Conservation (phyloP, 2,329 filamentous ascomycete genomes). For the Trichoderma hamatum region DNA sequence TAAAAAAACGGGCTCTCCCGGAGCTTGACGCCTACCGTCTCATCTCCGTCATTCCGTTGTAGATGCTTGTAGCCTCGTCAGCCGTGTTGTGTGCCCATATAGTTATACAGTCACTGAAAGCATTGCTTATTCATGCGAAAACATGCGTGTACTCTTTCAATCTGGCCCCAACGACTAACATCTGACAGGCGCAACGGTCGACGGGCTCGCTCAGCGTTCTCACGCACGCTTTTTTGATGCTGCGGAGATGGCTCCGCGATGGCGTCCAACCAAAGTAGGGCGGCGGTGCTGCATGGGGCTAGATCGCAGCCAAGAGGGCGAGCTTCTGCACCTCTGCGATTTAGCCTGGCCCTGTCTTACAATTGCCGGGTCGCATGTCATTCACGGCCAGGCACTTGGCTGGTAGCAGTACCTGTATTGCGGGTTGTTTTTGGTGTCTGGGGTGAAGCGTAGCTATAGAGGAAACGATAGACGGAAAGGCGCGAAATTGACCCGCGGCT, state of each 20-base stretch:
- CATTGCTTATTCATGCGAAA: background rate
- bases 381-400: background rate
- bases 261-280: conserved; percentile 19
- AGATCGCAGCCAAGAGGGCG: background rate
- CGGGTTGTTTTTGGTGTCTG: background rate
- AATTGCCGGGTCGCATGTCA: conserved; percentile 3
- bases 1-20: background rate
- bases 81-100: background rate
- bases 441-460: background rate
- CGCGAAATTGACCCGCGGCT: background rate
- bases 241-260: conserved; percentile 18
- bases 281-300: conserved; percentile 4
- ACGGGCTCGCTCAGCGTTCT: conserved; percentile 2
- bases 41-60: background rate
- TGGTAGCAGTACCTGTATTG: background rate
- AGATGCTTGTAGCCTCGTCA: background rate
- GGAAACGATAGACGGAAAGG: background rate
- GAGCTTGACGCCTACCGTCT: background rate
- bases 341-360: conserved; percentile 5
- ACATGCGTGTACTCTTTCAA: background rate
- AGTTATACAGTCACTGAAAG: background rate
- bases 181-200: conserved; percentile 13
- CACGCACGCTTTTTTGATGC: background rate
- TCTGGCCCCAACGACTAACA: conserved; percentile 13
- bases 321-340: background rate